phyloP scores from a whole-genome alignment of 768 basidiomycete genomes.

The Lactarius trivialis region DNA sequence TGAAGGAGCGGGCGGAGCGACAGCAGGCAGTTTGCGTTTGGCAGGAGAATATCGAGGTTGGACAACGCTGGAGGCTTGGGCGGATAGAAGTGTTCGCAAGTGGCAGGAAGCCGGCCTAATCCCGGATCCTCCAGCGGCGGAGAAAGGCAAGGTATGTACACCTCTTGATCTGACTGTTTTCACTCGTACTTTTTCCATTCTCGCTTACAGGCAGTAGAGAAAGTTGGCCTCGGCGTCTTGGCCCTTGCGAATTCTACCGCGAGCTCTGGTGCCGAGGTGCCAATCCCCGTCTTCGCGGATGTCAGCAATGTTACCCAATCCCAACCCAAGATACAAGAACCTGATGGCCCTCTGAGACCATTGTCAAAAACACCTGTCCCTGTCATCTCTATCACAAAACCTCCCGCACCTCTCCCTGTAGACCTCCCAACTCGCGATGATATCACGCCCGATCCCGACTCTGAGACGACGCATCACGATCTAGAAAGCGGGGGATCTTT shows the following conservation, averaged over 20 bases:
- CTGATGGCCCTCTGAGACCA: conserved; percentile 18
- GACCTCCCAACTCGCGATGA: conserved; percentile 60
- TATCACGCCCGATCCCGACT: conserved; percentile 38
- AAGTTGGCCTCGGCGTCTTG: conserved; percentile 39
- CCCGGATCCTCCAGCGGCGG: conserved; percentile 34
- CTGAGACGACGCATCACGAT: conserved; percentile 31
- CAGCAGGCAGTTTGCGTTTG: conserved; percentile 61
- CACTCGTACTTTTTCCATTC: background rate
- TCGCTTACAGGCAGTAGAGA: conserved; percentile 36
- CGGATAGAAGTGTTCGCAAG: conserved; percentile 77
- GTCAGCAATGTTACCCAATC: conserved; percentile 11
- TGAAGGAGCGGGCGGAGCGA: conserved; percentile 70
- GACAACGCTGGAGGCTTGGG: conserved; percentile 91
- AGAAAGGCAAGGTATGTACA: conserved; percentile 45
- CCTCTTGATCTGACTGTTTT: background rate
- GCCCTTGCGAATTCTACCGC: conserved; percentile 26
- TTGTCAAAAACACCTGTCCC: conserved; percentile 35
- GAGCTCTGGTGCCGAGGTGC: conserved; percentile 42
- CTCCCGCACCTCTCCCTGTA: conserved; percentile 65
- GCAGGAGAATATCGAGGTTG: conserved; percentile 87
- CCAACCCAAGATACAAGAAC: conserved; percentile 17
- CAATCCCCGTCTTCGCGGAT: conserved; percentile 54
- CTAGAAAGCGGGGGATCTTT: conserved; percentile 22
- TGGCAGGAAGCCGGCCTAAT: conserved; percentile 82
- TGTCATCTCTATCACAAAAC: conserved; percentile 57